These are phyloP conservation scores for Patellifolia procumbens DNA, from an alignment of 179 eudicot genomes.

Conservation along the genomic window DNA sequence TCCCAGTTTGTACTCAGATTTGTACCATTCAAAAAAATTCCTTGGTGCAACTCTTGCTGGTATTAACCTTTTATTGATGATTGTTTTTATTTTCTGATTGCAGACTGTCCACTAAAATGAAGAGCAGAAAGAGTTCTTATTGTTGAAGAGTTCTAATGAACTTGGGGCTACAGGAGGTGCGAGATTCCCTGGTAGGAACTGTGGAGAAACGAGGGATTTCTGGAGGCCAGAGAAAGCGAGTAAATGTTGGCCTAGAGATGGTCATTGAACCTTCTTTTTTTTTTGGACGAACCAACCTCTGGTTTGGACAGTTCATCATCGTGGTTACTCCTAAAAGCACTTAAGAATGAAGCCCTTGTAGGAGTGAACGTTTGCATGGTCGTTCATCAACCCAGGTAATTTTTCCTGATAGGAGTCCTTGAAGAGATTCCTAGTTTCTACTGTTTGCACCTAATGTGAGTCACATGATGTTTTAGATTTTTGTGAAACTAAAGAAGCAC, in stretches of 20 bases:
- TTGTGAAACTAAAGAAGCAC: not conserved
- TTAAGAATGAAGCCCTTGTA: constrained; percentile 82
- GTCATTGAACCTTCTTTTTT: constrained; percentile 93
- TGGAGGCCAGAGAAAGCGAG: constrained; percentile 91
- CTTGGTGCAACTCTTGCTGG: not conserved
- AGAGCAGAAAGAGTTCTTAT: constrained; percentile 70
- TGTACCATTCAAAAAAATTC: too few relatives aligned
- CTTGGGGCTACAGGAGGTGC: constrained; percentile 72
- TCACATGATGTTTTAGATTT: not conserved
- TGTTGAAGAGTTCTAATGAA: constrained; percentile 84
- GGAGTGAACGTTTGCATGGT: constrained; percentile 95
- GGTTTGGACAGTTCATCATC: constrained; percentile 96
- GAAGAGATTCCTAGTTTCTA: not conserved
- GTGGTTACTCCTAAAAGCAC: constrained; percentile 70
- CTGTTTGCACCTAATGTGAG: not conserved
- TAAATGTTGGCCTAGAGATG: constrained; percentile 93
- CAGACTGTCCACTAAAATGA: constrained; percentile 63
- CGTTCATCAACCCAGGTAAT: constrained; percentile 94
- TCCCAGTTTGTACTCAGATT: not conserved
- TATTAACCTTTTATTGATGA: constrained; percentile 8
- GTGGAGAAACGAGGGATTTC: constrained; percentile 95
- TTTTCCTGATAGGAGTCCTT: not conserved
- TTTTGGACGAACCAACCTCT: constrained; percentile 94
- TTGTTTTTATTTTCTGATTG: constrained; percentile 1
- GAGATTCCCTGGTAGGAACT: constrained; percentile 86